phyloP scores from a whole-genome alignment of 2,329 filamentous ascomycete species.

The Botrytis tulipae region DNA sequence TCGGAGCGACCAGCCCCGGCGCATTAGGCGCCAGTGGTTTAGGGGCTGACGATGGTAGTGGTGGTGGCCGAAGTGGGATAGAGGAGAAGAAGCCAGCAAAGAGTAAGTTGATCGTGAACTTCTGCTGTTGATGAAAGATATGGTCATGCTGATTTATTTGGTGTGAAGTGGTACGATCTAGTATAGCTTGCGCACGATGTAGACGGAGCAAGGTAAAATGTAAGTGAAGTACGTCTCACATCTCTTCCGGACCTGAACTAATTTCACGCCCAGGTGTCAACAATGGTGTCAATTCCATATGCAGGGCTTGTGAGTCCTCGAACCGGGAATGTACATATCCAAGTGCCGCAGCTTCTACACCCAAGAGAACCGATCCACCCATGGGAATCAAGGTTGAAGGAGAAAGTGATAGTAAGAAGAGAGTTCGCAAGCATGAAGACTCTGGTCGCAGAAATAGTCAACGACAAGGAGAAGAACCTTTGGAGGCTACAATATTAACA shows the following conservation, averaged over 20 bases:
- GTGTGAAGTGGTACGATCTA: conserved; percentile 64
- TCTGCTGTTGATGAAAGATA: neutral
- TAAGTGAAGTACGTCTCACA: conserved; percentile 43
- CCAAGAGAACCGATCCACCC: conserved; percentile 34
- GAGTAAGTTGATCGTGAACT: conserved; percentile 13
- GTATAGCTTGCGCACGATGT: conserved; percentile 75
- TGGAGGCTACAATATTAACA: conserved; percentile 62
- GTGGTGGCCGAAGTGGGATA: conserved; percentile 38
- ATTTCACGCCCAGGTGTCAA: conserved; percentile 47
- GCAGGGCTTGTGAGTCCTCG: conserved; percentile 70
- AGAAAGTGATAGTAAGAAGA: conserved; percentile 49
- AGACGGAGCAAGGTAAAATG: conserved; percentile 84
- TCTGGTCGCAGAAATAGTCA: conserved; percentile 37
- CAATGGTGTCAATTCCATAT: conserved; percentile 66
- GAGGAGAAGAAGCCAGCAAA: conserved; percentile 44
- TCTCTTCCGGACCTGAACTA: neutral
- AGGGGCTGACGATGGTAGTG: conserved; percentile 34
- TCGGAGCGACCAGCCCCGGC: conserved; percentile 30
- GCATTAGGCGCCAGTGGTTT: conserved; percentile 33
- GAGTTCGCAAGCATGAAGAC: conserved; percentile 40
- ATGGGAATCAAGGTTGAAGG: conserved; percentile 35
- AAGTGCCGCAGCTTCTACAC: conserved; percentile 41
- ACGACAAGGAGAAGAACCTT: conserved; percentile 55
- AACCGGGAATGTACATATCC: conserved; percentile 74
- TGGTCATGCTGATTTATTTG: conserved; percentile 1